These are phyloP conservation scores for Beauveria medogensis DNA, from an alignment of 2,329 filamentous ascomycete genomes.

Conservation along the genomic window DNA sequence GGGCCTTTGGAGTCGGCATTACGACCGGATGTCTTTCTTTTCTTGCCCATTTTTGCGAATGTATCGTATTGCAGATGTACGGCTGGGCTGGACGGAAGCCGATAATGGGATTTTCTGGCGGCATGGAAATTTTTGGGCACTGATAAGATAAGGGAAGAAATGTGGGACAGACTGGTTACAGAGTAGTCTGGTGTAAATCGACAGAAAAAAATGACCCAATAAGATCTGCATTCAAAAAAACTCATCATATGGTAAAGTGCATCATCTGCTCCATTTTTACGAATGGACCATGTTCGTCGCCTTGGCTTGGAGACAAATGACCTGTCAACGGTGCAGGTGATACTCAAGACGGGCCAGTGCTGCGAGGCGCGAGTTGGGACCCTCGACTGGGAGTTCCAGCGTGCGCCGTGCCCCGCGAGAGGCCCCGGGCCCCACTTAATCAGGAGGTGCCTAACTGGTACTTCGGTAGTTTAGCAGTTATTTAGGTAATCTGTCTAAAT, in stretches of 20 bases:
- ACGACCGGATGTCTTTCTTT: conserved; percentile 60
- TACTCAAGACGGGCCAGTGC: neutral
- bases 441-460: too few relatives aligned
- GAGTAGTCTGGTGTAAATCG: too few relatives aligned
- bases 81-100: neutral
- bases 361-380: neutral
- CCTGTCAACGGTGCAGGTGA: neutral
- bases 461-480: too few relatives aligned
- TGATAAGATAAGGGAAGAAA: conserved; percentile 10
- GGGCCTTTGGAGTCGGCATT: conserved; percentile 39
- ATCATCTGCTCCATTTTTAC: neutral
- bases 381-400: neutral
- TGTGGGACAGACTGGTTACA: neutral
- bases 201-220: too few relatives aligned
- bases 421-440: neutral
- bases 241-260: neutral
- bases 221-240: neutral
- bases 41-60: conserved; percentile 46
- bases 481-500: too few relatives aligned
- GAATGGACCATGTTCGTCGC: neutral
- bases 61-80: neutral
- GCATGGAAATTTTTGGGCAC: conserved; percentile 6
- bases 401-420: neutral
- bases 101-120: conserved; percentile 2
- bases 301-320: neutral